These are phyloP conservation scores for Elymus sibiricus DNA, from an alignment of 176 grass and related monocot genomes.

Conservation along the genomic window DNA sequence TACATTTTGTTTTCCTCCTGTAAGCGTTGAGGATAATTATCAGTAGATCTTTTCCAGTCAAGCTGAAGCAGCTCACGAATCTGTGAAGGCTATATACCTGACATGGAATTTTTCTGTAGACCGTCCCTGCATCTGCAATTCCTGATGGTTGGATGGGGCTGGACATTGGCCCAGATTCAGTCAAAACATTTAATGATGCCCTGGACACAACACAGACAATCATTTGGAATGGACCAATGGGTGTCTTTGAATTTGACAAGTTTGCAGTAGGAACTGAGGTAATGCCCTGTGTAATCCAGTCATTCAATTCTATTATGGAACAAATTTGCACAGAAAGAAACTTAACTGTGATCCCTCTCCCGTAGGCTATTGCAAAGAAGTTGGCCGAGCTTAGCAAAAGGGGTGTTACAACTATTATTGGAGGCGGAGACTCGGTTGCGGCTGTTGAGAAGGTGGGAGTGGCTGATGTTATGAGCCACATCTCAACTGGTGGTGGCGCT, in stretches of 20 bases:
- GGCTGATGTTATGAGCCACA: constrained; percentile 80
- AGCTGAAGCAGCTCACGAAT: not conserved
- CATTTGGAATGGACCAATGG: constrained; percentile 83
- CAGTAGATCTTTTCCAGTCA: constrained; percentile 8
- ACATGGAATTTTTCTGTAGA: constrained; percentile 26
- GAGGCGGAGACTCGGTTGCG: constrained; percentile 75
- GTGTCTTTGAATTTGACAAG: constrained; percentile 76
- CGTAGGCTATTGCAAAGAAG: constrained; percentile 64
- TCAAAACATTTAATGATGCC: constrained; percentile 49
- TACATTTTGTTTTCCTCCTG: not conserved
- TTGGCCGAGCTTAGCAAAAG: constrained; percentile 68
- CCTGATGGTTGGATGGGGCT: constrained; percentile 89
- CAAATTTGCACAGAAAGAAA: not conserved
- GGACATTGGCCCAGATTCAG: constrained; percentile 63
- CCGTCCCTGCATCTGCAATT: constrained; percentile 54
- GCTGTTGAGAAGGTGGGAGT: constrained; percentile 84
- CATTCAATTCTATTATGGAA: constrained; percentile 7
- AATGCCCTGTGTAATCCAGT: not conserved
- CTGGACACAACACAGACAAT: constrained; percentile 61
- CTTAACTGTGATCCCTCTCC: constrained; percentile 8
- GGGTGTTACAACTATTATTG: constrained; percentile 73
- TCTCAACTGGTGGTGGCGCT: constrained; percentile 72
- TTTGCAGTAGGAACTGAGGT: constrained; percentile 69
- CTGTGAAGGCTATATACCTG: constrained; percentile 11
- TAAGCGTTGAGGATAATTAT: not conserved